Conservation (phyloP, 805 yeast species). For the Lachancea mirantina region DNA sequence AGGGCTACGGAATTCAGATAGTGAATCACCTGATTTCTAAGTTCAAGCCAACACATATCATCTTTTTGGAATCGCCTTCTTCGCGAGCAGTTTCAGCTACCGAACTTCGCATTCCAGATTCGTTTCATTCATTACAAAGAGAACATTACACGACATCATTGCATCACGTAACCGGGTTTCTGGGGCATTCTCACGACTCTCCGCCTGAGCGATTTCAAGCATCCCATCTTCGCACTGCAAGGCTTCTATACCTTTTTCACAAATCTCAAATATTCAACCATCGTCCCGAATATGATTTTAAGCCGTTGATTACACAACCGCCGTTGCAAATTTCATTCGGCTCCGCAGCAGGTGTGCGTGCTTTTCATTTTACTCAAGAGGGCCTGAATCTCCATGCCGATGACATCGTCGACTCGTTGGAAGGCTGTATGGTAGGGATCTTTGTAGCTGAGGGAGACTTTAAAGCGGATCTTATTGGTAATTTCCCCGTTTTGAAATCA, state of each 20-base stretch:
- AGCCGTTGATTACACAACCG: conserved; percentile 34
- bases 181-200: conserved; percentile 1
- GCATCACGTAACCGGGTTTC: conserved; percentile 13
- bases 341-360: conserved; percentile 31
- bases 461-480: conserved; percentile 13
- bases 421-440: conserved; percentile 33
- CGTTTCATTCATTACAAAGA: conserved; percentile 26
- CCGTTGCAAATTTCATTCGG: conserved; percentile 40
- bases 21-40: conserved; percentile 40
- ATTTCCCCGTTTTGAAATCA: conserved; percentile 21
- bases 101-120: conserved; percentile 24
- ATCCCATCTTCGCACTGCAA: conserved; percentile 45
- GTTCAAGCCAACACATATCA: conserved; percentile 48
- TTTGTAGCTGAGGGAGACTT: conserved; percentile 14
- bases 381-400: conserved; percentile 23
- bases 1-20: conserved; percentile 73
- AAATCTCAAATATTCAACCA: conserved; percentile 12
- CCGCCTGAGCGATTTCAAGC: conserved; percentile 37
- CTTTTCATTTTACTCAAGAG: conserved; percentile 32
- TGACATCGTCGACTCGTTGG: conserved; percentile 32
- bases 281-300: conserved; percentile 32
- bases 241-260: conserved; percentile 50
- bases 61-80: conserved; percentile 42
- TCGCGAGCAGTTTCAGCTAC: conserved; percentile 16
- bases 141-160: conserved; percentile 23